These are phyloP conservation scores for Paraphoma sp. DNA, from an alignment of 2,329 filamentous ascomycete species.

Conservation along the genomic window DNA sequence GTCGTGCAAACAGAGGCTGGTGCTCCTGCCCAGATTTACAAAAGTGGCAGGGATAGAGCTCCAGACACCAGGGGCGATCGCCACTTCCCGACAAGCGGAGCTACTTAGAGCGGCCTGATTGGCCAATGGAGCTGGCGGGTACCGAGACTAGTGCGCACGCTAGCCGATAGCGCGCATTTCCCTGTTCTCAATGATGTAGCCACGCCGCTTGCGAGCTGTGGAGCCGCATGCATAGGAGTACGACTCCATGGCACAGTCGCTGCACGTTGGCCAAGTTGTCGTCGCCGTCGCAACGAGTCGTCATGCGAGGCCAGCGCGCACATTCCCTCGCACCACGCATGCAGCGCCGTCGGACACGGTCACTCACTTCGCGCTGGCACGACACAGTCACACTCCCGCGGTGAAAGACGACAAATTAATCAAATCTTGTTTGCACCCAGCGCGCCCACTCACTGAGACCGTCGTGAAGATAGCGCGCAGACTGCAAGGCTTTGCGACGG, in stretches of 20 bases:
- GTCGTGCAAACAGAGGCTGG: conserved; percentile 26
- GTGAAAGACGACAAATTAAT: conserved; percentile 3
- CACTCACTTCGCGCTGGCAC: conserved; percentile 5
- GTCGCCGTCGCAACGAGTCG: background rate
- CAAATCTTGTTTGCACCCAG: conserved; percentile 28
- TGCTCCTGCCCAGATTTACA: conserved; percentile 11
- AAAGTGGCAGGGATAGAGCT: conserved; percentile 18
- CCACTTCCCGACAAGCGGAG: background rate
- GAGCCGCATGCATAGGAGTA: conserved; percentile 18
- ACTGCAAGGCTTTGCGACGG: conserved; percentile 1
- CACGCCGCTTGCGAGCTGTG: background rate
- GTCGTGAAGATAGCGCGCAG: conserved; percentile 5
- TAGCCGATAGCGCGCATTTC: conserved; percentile 7
- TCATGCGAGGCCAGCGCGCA: background rate
- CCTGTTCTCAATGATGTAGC: conserved; percentile 27
- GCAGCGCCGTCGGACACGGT: background rate
- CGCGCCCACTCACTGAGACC: conserved; percentile 18
- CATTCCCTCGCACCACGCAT: background rate
- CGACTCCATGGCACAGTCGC: conserved; percentile 13
- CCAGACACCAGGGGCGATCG: conserved; percentile 5
- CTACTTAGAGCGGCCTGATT: conserved; percentile 9
- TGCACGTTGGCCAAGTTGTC: conserved; percentile 1
- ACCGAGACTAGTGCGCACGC: conserved; percentile 4
- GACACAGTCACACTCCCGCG: conserved; percentile 1
- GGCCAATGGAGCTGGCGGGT: conserved; percentile 13